Percentiles rank a stretch among this genome's conserved stretches.
phyloP scores from a whole-genome alignment of 2,329 filamentous ascomycete species.

The Dactylonectria estremocensis region DNA sequence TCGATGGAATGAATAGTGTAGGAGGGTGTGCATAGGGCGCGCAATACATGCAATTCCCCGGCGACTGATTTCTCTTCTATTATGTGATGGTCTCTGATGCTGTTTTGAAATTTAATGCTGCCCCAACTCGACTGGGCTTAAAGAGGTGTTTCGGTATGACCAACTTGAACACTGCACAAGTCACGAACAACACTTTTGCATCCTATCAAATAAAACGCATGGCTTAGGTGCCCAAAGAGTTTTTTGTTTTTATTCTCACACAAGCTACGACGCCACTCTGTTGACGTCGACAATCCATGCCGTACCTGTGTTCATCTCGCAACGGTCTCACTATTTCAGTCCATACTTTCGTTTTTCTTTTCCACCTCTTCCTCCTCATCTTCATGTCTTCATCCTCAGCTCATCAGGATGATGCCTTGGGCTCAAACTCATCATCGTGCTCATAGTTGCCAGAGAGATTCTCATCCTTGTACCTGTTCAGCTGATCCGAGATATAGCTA shows the following conservation, averaged over 20 bases:
- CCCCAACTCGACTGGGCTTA: background rate
- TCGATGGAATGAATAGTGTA: constrained; percentile 52
- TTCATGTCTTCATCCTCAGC: constrained; percentile 19
- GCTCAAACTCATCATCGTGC: constrained; percentile 65
- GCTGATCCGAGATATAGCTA: constrained; percentile 85
- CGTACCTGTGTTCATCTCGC: constrained; percentile 19
- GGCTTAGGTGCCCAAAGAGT: background rate
- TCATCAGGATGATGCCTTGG: constrained; percentile 50
- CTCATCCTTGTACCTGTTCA: constrained; percentile 74
- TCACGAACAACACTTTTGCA: too few relatives aligned
- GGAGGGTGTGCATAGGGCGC: constrained; percentile 48
- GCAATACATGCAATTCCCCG: constrained; percentile 50
- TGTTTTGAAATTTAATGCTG: background rate
- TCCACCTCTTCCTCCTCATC: constrained; percentile 24
- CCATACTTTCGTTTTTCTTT: constrained; percentile 31
- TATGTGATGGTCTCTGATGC: constrained; percentile 13
- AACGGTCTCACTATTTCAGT: constrained; percentile 38
- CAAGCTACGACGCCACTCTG: background rate
- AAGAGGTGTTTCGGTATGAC: too few relatives aligned
- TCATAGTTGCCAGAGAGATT: constrained; percentile 44
- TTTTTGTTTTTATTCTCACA: background rate
- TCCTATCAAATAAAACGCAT: too few relatives aligned
- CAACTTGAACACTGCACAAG: too few relatives aligned
- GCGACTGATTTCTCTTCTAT: background rate
- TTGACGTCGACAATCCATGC: constrained; percentile 5